Evolutionary conservation across 139 green algal species (phyloP), one percentile per base, ranked within the genome.

Genomic region (Haematococcus sp.): DNA sequence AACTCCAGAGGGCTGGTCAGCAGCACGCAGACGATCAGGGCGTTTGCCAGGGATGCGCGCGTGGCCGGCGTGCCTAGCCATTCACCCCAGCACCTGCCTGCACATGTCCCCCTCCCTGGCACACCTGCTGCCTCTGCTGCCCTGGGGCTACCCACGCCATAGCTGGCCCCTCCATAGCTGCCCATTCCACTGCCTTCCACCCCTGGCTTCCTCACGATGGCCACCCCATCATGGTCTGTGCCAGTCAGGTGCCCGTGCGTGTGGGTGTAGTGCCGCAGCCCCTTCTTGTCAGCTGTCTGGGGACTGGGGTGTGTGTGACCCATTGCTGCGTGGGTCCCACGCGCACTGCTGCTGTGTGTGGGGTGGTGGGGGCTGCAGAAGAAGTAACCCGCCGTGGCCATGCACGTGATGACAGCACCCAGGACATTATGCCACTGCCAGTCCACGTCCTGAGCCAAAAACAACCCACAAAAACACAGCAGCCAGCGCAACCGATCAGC

Each of bases 391-490:
- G 59, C 61, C 1, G 72, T 69, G 28, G 59, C 72, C 7, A 66
- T 5, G 3, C 31, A 72, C 27, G 72, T 34, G 15, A 72, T 7
- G 30, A 20, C 30, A 13, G 72, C 72, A 11, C 72, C 72, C 44
- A 67, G 1, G 23, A 59, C 31, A 31, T 78, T 78, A 61, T 78
- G 72, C 72, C 61, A 72, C 33, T 35, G 25, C 72, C 72, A 78
- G 16, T 78, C 20, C 17, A 63, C 46, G 15, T 72, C 58, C 28
- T 55, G 59, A 49, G 40, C 7, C 40, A 49, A 49, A 49, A 49
- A 49, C 40, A 49, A 49, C 40, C 7, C 40, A 49, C 7, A 11
- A 49, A 7, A 49, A 49, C 7, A 19, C 40, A 49, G 40, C 7
- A 49, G 11, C 40, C 40, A 49, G 40, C 40, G 40, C 11, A n/a